Evolutionary conservation across 2,329 filamentous ascomycete genomes (phyloP), one percentile per base, ranked within the genome.

Genomic region (Myrmaecium sp.): DNA sequence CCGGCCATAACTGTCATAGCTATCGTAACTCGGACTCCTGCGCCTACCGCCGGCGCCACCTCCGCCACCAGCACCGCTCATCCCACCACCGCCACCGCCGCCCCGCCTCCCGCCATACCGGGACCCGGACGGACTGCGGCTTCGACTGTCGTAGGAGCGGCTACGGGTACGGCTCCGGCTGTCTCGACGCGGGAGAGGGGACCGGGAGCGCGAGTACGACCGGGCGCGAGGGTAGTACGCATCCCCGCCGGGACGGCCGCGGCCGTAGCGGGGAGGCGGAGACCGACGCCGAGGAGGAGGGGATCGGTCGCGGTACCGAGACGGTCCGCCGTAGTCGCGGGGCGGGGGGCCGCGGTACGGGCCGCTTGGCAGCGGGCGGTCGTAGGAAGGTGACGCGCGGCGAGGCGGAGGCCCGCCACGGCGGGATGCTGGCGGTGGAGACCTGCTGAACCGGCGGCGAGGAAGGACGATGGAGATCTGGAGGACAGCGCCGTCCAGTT

Each of bases 381-480:
- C 25, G 29, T 30, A 30, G 15, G n/a, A n/a, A n/a, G n/a, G n/a
- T n/a, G n/a, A n/a, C n/a, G n/a, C n/a, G n/a, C n/a, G n/a, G 24
- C 53, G 41, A 34, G 39, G 42, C 10, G 45, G 41, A 20, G 41
- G 43, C 31, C n/a, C n/a, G n/a, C n/a, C n/a, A n/a, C 67, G 66
- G 26, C 67, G 66, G 26, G 74, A 67, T 27, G 76, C 70, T 4
- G 67, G 67, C 1, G 81, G 81, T 10, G 84, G 84, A 23, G 77
- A 71, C 11, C 71, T 72, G 5, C 80, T 84, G 43, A 93, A 80
- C 40, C 82, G 81, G 42, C 78, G 73, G 26, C 78, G 70, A 1
- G 82, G 82, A 18, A 92, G 62, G 14, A 93, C 81, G 37, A 94
- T 89, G 23, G 80, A 89, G 25, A 94, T 84, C 43, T 76, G 77